Conservation (phyloP, 139 green algal genomes). For the Coelastrella sp. region DNA sequence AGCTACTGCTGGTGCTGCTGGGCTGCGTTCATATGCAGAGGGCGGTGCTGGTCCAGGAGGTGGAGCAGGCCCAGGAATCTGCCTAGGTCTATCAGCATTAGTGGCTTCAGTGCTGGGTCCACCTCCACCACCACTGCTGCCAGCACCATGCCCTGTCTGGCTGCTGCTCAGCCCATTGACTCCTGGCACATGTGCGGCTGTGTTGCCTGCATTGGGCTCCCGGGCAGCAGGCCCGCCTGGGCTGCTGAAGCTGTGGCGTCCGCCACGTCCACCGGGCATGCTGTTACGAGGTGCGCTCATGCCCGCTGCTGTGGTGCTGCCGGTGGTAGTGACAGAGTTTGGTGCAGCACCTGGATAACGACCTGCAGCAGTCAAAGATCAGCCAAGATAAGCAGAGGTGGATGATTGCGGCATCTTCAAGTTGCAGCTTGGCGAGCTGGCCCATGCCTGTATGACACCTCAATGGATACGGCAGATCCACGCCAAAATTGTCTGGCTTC, state of each 20-base stretch:
- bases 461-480: no score
- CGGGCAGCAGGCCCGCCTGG: no score
- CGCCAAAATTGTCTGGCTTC: no score
- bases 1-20: constrained; percentile 15
- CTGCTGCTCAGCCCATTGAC: not conserved
- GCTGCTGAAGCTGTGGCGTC: not conserved
- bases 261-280: not conserved
- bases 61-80: constrained; percentile 18
- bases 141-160: not conserved
- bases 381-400: not conserved
- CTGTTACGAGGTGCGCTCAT: not conserved
- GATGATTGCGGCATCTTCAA: no score
- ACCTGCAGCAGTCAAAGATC: not conserved
- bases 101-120: not conserved
- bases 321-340: not conserved
- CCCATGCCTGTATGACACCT: no score
- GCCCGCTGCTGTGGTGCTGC: not conserved
- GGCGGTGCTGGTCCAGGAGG: constrained; percentile 12
- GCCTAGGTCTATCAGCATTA: not conserved
- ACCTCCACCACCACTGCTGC: constrained; percentile 16
- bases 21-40: constrained; percentile 20
- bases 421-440: no score
- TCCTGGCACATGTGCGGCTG: not conserved
- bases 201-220: not conserved
- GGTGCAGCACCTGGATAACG: not conserved